These are phyloP conservation scores for Mucor lusitanicus DNA, from an alignment of 371 early-diverging fungal species.

Conservation along the genomic window DNA sequence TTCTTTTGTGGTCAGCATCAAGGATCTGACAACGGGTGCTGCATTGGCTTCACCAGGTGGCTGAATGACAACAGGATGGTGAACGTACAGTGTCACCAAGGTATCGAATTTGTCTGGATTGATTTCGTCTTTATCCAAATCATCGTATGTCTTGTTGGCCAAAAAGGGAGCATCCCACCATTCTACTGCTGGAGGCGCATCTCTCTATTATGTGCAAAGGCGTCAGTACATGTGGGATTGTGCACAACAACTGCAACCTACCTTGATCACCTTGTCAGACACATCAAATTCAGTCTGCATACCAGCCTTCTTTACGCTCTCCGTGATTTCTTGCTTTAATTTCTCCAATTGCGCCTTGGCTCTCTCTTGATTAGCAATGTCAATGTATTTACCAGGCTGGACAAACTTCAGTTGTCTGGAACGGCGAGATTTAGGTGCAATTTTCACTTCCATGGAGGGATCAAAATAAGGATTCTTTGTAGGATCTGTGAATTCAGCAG, in stretches of 20 bases:
- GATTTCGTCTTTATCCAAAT: conserved; percentile 44
- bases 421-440: conserved; percentile 57
- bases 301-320: conserved; percentile 78
- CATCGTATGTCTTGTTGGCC: conserved; percentile 71
- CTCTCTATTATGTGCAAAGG: conserved; percentile 34
- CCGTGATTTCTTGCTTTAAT: conserved; percentile 83
- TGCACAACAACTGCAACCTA: conserved; percentile 21
- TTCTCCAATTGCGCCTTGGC: conserved; percentile 80
- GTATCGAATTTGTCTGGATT: conserved; percentile 51
- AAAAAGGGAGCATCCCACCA: conserved; percentile 97
- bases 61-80: conserved; percentile 90
- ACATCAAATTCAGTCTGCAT: conserved; percentile 84
- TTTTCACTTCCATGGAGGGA: conserved; percentile 55
- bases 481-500: conserved; percentile 60
- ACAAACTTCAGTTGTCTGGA: conserved; percentile 75
- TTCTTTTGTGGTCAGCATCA: conserved; percentile 93
- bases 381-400: conserved; percentile 79
- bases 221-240: not conserved
- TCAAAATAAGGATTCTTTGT: conserved; percentile 89
- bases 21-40: conserved; percentile 64
- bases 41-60: conserved; percentile 72
- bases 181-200: conserved; percentile 83
- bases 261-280: conserved; percentile 71
- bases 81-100: conserved; percentile 80
- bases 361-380: conserved; percentile 80